Percentiles rank a stretch among this genome's conserved stretches.
phyloP scores from a whole-genome alignment of 768 basidiomycete species.

The Flagelloscypha sp. region DNA sequence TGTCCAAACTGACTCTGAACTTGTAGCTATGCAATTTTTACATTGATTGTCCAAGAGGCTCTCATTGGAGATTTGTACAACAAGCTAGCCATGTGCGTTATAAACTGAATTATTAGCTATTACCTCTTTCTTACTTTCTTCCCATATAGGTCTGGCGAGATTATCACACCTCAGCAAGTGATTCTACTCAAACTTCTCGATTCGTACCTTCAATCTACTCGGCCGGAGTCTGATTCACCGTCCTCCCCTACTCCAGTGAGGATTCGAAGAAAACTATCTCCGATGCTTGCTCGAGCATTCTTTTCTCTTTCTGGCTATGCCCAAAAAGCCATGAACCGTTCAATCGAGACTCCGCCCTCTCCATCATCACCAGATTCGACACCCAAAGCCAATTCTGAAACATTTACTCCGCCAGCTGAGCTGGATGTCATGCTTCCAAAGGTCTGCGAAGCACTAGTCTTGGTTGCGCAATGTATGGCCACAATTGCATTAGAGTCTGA shows the following conservation, averaged over 20 bases:
- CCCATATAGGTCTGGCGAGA: slow-evolving; percentile 48
- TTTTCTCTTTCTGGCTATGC: slow-evolving; percentile 54
- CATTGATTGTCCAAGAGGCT: slow-evolving; percentile 52
- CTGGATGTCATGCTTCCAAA: slow-evolving; percentile 69
- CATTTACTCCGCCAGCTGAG: slow-evolving; percentile 24
- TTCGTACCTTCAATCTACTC: slow-evolving; percentile 62
- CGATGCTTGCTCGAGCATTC: slow-evolving; percentile 56
- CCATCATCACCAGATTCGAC: slow-evolving; percentile 2
- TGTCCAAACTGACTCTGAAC: slow-evolving; percentile 5
- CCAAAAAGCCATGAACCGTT: slow-evolving; percentile 40
- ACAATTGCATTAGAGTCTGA: slow-evolving; percentile 52
- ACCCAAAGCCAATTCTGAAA: slow-evolving; percentile 3
- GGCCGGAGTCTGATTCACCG: slow-evolving; percentile 19
- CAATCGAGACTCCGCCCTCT: slow-evolving; percentile 24
- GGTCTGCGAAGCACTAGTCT: slow-evolving; percentile 72
- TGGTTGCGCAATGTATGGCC: slow-evolving; percentile 69
- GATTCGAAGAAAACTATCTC: slow-evolving; percentile 36
- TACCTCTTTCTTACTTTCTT: slow-evolving; percentile 3
- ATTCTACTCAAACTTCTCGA: slow-evolving; percentile 84
- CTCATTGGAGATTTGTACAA: slow-evolving; percentile 53
- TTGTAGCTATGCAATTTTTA: slow-evolving; percentile 56
- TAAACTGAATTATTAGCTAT: slow-evolving; percentile 12
- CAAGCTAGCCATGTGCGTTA: slow-evolving; percentile 51
- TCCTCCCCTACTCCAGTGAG: slow-evolving; percentile 24
- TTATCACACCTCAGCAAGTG: slow-evolving; percentile 78